Evolutionary conservation across 2,329 filamentous ascomycete genomes (phyloP).

Genomic region (Plenodomus lindquistii): DNA sequence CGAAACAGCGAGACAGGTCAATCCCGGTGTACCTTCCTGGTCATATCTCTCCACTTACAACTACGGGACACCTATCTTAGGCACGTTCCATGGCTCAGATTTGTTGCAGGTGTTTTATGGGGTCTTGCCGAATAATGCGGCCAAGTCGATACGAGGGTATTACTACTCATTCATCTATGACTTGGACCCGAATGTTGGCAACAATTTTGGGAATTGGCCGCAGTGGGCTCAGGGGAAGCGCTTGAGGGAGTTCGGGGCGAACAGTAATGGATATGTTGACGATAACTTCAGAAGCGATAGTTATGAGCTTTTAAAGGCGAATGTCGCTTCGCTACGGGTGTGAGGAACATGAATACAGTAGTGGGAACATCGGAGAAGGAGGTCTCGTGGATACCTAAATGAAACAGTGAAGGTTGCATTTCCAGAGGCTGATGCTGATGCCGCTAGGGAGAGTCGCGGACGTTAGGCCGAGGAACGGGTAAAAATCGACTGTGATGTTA

Average conservation of each 20-base stretch:
- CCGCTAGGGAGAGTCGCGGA: no score
- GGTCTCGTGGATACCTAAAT: no score
- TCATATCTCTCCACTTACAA: slow-evolving; percentile 76
- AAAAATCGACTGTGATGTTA: no score
- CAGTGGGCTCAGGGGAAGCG: slow-evolving; percentile 56
- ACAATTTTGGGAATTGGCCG: slow-evolving; percentile 55
- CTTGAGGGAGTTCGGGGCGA: slow-evolving; percentile 55
- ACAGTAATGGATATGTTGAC: slow-evolving; percentile 42
- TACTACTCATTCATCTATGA: slow-evolving; percentile 74
- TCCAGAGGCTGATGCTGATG: no score
- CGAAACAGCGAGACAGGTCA: slow-evolving; percentile 47
- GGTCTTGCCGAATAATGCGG: slow-evolving; percentile 64
- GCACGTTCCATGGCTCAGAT: slow-evolving; percentile 76
- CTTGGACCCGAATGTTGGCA: slow-evolving; percentile 67
- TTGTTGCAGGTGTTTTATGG: slow-evolving; percentile 71
- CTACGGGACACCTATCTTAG: slow-evolving; percentile 71
- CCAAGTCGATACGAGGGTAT: slow-evolving; percentile 65
- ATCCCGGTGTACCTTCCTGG: slow-evolving; percentile 68
- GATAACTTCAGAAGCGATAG: slow-evolving; percentile 56
- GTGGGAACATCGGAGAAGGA: not conserved
- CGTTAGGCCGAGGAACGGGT: no score
- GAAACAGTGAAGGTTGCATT: no score
- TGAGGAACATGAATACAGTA: slow-evolving; percentile 5
- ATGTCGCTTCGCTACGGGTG: slow-evolving; percentile 21
- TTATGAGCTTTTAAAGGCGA: slow-evolving; percentile 47